Conservation (phyloP, 73 alveolate species). For the Blepharisma stoltei region DNA sequence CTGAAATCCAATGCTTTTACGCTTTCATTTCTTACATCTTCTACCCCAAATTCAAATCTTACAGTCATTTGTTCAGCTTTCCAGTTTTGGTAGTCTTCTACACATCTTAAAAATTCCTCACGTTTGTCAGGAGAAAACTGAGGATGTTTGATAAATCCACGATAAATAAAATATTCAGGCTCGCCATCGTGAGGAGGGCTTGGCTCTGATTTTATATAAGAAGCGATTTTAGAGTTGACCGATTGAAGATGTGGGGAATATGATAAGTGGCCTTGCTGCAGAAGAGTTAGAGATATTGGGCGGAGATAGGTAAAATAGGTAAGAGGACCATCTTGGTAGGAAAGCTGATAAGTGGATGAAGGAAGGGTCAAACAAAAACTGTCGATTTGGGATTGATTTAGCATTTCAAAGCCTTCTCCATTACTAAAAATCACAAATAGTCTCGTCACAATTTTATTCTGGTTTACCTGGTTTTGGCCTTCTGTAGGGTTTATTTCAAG, state of each 20-base stretch:
- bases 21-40: neutral
- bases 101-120: neutral
- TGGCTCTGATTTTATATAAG: too few species aligned
- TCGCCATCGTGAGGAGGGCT: too few species aligned
- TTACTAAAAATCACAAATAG: conserved; percentile 45
- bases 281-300: too few species aligned
- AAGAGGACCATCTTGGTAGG: too few species aligned
- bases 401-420: conserved; percentile 50
- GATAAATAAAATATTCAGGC: neutral
- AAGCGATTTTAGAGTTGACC: too few species aligned
- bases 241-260: too few species aligned
- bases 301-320: too few species aligned
- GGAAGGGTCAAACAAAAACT: neutral
- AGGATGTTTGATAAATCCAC: conserved; percentile 27
- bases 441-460: conserved; percentile 51
- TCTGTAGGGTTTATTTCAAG: conserved; percentile 39
- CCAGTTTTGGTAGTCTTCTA: conserved; percentile 15
- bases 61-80: neutral
- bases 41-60: conserved; percentile 21
- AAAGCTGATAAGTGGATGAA: neutral
- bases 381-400: conserved; percentile 47
- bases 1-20: neutral
- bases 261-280: too few species aligned
- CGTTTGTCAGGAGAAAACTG: neutral
- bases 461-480: conserved; percentile 36